phyloP scores from a whole-genome alignment of 352 stramenopile species.

The Phytophthora pistaciae region DNA sequence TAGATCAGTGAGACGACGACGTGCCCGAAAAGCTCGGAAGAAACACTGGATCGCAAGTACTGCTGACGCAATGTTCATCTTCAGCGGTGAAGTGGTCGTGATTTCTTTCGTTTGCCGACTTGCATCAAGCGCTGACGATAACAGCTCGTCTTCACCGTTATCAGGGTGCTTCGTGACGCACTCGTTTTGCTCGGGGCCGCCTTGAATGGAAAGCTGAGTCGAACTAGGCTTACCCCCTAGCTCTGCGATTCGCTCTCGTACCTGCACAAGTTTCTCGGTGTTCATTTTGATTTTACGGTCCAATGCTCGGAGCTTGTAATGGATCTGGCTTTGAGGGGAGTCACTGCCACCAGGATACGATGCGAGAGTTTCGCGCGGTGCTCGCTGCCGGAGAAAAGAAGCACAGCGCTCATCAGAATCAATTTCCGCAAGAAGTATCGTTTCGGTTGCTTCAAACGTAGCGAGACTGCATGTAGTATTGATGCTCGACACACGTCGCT shows the following conservation, averaged over 20 bases:
- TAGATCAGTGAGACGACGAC: slow-evolving; percentile 29
- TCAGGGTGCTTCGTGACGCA: background rate
- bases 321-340: slow-evolving; percentile 23
- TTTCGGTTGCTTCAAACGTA: slow-evolving; percentile 43
- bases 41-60: slow-evolving; percentile 41
- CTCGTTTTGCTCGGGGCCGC: background rate
- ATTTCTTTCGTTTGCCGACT: background rate
- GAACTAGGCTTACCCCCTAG: slow-evolving; percentile 20
- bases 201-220: background rate
- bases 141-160: background rate
- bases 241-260: slow-evolving; percentile 37
- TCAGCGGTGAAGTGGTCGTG: background rate
- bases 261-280: slow-evolving; percentile 47
- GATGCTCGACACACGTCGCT: slow-evolving; percentile 12
- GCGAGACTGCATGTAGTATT: slow-evolving; percentile 21
- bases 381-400: slow-evolving; percentile 37
- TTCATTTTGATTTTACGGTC: slow-evolving; percentile 49
- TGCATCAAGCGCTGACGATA: background rate
- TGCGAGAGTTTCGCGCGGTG: slow-evolving; percentile 1
- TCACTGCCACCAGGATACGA: background rate
- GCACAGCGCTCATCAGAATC: slow-evolving; percentile 47
- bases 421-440: slow-evolving; percentile 51
- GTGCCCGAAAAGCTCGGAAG: slow-evolving; percentile 39
- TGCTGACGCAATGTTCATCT: slow-evolving; percentile 4
- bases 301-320: slow-evolving; percentile 38